phyloP scores from a whole-genome alignment of 2,329 filamentous ascomycete species.

The Paecilomyces fulvus region DNA sequence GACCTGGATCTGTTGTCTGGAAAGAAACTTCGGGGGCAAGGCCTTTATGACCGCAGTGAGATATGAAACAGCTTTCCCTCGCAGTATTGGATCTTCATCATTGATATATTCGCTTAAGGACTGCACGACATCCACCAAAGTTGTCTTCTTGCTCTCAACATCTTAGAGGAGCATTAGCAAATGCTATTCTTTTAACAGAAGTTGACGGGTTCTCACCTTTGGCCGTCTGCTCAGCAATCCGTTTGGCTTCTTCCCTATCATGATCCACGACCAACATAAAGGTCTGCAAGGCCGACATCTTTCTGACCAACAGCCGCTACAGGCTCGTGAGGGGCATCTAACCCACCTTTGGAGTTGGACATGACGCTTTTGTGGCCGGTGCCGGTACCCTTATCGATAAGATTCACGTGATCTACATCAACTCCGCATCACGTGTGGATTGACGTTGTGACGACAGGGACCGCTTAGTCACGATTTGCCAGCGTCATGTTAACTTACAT shows the following conservation, averaged over 20 bases:
- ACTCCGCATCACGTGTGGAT: constrained; percentile 14
- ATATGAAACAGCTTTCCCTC: constrained; percentile 49
- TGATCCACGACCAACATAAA: constrained; percentile 42
- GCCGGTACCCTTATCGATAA: constrained; percentile 24
- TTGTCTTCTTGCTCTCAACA: constrained; percentile 51
- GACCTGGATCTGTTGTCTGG: constrained; percentile 54
- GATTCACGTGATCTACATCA: constrained; percentile 15
- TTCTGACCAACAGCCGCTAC: constrained; percentile 10
- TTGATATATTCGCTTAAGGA: constrained; percentile 60
- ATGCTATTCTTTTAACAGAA: background rate
- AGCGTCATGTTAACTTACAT: constrained; percentile 14
- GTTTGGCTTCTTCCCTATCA: constrained; percentile 37
- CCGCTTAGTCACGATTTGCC: background rate
- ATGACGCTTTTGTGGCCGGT: constrained; percentile 12
- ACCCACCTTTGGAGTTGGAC: constrained; percentile 5
- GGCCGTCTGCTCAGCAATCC: constrained; percentile 37
- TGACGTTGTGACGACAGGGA: background rate
- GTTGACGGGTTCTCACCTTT: constrained; percentile 30
- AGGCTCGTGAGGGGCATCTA: constrained; percentile 5
- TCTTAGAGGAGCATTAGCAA: constrained; percentile 28
- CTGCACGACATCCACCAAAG: constrained; percentile 54
- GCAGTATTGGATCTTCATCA: constrained; percentile 52
- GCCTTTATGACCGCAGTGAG: constrained; percentile 37
- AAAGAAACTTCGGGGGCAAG: constrained; percentile 47
- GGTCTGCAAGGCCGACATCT: constrained; percentile 41